Evolutionary conservation across 2,329 filamentous ascomycete genomes (phyloP), one percentile per base, ranked within the genome.

Genomic region (Trichoderma polysporum): DNA sequence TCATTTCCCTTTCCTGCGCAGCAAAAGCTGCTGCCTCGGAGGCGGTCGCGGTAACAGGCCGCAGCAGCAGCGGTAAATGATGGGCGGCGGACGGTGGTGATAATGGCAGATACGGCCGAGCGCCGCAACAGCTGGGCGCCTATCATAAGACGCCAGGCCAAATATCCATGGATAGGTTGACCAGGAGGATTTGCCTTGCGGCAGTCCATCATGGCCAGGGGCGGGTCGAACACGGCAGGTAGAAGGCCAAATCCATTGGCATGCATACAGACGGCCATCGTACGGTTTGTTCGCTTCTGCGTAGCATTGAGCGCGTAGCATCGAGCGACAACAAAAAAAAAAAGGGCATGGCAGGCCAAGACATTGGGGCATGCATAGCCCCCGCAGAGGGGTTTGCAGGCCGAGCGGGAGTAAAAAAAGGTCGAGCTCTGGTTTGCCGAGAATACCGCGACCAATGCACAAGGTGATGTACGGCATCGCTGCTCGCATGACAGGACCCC

Each of bases 391-490:
- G 49, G 57, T 49, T 57, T 57, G 58, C 58, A 61, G 58, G 17
- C 56, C 19, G 41, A 22, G 39, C 27, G 59, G 33, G 59, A 19
- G 41, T 19, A 45, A 19, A 45, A 53, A 39, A n/a, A 27, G 27
- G 10, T 22, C 52, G 22, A 22, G 57, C 17, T 19, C 35, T 56
- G 53, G 63, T 59, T 66, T 66, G 63, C 63, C 63, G 63, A 66
- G 63, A 66, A 53, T 66, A 59, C 63, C 63, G 63, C 63, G 54
- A 25, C 25, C 53, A 25, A 58, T 66, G 52, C 45, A 27, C 63
- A 49, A 50, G 41, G 53, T 17, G 31, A 66, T 66, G 62, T 50
- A 33, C 53, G 53, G 62, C 62, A 66, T 66, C 53, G n/a, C 22
- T 50, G 29, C 62, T 58, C 52, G 62, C 62, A 66, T 58, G 62